Percentiles rank a stretch among this genome's conserved stretches.
Conservation (phyloP, 202 grass and related monocot species). For the Eragrostis tef region DNA sequence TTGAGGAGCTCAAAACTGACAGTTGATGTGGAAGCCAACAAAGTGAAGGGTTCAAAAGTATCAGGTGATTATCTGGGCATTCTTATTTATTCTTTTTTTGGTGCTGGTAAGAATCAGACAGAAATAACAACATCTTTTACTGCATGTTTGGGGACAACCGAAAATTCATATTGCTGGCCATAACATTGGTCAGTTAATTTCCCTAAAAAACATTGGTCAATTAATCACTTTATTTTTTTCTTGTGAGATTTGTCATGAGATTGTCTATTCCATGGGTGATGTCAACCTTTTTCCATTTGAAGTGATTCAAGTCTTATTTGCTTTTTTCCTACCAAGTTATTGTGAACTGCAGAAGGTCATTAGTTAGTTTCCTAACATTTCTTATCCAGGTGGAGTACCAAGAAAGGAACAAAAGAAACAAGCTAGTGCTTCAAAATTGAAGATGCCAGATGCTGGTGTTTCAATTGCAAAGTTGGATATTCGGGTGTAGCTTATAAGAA, state of each 20-base stretch:
- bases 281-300: neutral
- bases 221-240: too few species aligned
- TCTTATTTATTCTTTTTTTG: conserved; percentile 13
- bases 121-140: neutral
- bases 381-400: conserved; percentile 54
- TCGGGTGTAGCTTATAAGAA: conserved; percentile 80
- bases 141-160: conserved; percentile 3
- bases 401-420: conserved; percentile 84
- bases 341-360: conserved; percentile 32
- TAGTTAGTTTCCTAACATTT: conserved; percentile 9
- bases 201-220: too few species aligned
- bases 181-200: neutral
- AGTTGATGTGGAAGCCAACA: conserved; percentile 64
- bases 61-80: conserved; percentile 48
- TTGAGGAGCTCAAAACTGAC: conserved; percentile 72
- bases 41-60: conserved; percentile 74
- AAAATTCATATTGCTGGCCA: conserved; percentile 14
- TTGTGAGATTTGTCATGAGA: neutral
- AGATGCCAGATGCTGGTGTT: conserved; percentile 63
- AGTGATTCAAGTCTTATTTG: neutral
- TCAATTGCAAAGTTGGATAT: conserved; percentile 79
- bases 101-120: conserved; percentile 2
- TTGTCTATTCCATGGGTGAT: neutral
- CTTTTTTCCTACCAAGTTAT: conserved; percentile 20
- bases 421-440: conserved; percentile 70